Evolutionary conservation across 768 basidiomycete genomes (phyloP), one percentile per base, ranked within the genome.

Genomic region (Macrolepiota albuminosa): DNA sequence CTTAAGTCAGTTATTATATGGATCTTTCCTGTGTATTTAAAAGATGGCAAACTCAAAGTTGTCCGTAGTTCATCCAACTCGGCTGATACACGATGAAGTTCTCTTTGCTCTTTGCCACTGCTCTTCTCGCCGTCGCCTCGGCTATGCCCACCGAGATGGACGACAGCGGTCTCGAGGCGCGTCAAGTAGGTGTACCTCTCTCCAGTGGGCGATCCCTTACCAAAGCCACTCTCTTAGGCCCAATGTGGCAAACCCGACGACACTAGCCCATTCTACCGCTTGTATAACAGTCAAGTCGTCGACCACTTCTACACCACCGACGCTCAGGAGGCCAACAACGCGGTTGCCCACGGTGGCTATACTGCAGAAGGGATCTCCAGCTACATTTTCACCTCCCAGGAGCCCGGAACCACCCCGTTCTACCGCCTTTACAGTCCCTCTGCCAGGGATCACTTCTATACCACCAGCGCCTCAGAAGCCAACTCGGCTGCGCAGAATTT

Each of bases 401-500:
- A 60, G 18, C 31, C 58, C 6, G 58, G 58, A 14, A 65, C 68
- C 2, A 58, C 59, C 21, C 61, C 69, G 1, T 51, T 70, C 61
- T 69, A 63, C 59, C 66, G 69, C 51, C 50, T 68, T 33, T 68
- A 60, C 58, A 69, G 57, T 43, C 4, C 60, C 13, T 7, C 13
- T 13, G 57, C 54, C 3, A 49, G n/a, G 9, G 61, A 69, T 40
- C 69, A 68, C 51, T 67, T 71, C 40, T 71, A 69, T 36, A 71
- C 68, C 24, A 64, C 61, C 29, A 59, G 52, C 39, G 53, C 46
- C 21, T 24, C 18, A 0, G 69, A 70, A 53, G 57, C 60, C 31
- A 56, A 43, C 8, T n/a, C 18, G 6, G 64, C 68, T 14, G 51
- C 37, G 1, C 31, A 29, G 31, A 57, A 49, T 13, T 26, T 54